Evolutionary conservation across 2,329 filamentous ascomycete species (phyloP), one percentile per base, ranked within the genome.

Genomic region (Penicillium sp.): DNA sequence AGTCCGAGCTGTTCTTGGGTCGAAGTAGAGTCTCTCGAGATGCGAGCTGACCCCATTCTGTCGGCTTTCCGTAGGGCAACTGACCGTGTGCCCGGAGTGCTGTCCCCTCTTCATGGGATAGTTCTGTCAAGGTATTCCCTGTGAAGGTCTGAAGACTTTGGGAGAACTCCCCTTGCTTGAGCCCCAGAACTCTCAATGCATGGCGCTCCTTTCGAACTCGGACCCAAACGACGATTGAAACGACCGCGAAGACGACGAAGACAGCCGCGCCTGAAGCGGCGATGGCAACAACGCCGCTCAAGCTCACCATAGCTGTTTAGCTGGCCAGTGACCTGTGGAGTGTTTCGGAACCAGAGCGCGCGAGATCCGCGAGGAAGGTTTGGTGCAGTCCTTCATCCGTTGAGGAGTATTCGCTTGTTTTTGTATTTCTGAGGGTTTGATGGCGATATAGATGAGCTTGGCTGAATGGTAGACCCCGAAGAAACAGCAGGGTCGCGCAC

Each of bases 181-280:
- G 52, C 7, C 64, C 55, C 9, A 63, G 55, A 20, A 69, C 46
- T 15, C 59, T 58, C 41, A 67, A 50, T 18, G 65, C 64, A 49
- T 66, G 62, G 9, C 68, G 64, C 17, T 70, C 64, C 47, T 70
- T 69, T 49, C 70, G 67, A 21, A 67, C 58, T 51, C 68, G 65
- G 26, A 71, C 56, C 70, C 69, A 73, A 20, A 70, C 60, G 7
- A 72, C 59, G 21, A 70, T 65, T 6, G 58, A 62, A 9, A 69
- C 62, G 23, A 68, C 64, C n/a, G 61, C 64, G 26, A 59, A 55
- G 21, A 70, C 65, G 33, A 73, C 59, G 45, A 71, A 68, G 21
- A 71, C 51, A 42, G 64, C 68, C 23, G 67, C 67, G 49, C 61
- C 67, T 40, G 62, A 65, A 43, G 69, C 68, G 52, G 68, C 66